Conservation (phyloP, 1,284 basidiomycete genomes). For the Cryptococcus depauperatus region DNA sequence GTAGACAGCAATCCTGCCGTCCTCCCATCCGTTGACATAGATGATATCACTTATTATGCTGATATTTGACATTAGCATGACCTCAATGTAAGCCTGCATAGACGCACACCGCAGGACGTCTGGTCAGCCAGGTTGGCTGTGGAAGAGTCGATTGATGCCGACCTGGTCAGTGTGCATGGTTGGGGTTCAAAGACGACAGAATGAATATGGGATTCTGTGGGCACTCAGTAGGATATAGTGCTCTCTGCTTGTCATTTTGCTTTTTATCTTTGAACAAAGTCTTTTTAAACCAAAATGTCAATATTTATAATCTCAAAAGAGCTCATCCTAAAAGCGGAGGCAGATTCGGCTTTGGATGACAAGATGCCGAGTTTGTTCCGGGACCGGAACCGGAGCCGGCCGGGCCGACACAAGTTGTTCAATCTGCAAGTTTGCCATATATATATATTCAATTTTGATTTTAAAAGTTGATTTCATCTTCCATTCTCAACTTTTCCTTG, state of each 20-base stretch:
- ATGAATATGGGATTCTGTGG: slow-evolving; percentile 17
- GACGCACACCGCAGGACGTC: slow-evolving; percentile 19
- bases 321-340: not conserved
- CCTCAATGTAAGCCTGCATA: not conserved
- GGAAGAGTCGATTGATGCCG: slow-evolving; percentile 4
- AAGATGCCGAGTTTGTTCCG: not conserved
- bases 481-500: not conserved
- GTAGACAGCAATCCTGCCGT: slow-evolving; percentile 21
- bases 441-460: not conserved
- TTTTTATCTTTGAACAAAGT: not conserved
- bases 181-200: slow-evolving; percentile 16
- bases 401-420: not conserved
- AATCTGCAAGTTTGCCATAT: not conserved
- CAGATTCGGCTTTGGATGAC: not conserved
- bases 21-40: slow-evolving; percentile 20
- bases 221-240: slow-evolving; percentile 22
- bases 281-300: not conserved
- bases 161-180: slow-evolving; percentile 7
- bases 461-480: not conserved
- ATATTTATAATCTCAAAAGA: not conserved
- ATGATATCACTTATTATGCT: slow-evolving; percentile 16
- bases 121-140: slow-evolving; percentile 24
- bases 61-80: not conserved
- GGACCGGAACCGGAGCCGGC: not conserved
- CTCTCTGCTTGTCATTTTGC: slow-evolving; percentile 2